These are phyloP conservation scores for Thielaviopsis populi DNA, from an alignment of 2,329 filamentous ascomycete genomes.

Conservation along the genomic window DNA sequence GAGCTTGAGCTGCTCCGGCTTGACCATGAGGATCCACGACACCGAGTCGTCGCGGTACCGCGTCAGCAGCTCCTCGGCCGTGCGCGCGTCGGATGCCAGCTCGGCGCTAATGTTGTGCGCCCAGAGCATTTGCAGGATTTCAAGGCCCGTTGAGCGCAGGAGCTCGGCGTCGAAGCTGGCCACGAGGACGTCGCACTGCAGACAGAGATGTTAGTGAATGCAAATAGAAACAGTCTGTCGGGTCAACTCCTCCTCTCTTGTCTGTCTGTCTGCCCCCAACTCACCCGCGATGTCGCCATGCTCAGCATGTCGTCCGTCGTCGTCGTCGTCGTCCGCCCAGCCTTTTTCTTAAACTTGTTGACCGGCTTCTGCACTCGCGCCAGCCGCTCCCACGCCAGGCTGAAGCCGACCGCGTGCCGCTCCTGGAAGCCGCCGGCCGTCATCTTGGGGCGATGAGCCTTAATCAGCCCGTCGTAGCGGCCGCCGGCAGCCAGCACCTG, in stretches of 20 bases:
- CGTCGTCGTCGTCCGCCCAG: slow-evolving; percentile 25
- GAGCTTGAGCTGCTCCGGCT: slow-evolving; percentile 66
- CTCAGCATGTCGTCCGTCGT: slow-evolving; percentile 39
- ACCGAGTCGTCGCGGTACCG: slow-evolving; percentile 65
- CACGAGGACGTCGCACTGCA: slow-evolving; percentile 72
- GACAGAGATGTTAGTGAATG: too few relatives aligned
- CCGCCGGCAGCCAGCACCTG: slow-evolving; percentile 89
- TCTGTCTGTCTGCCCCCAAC: too few relatives aligned
- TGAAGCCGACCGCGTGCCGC: slow-evolving; percentile 81
- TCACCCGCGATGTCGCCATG: slow-evolving; percentile 39
- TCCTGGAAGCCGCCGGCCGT: slow-evolving; percentile 46
- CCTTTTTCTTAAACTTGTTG: slow-evolving; percentile 52
- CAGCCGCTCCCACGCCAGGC: slow-evolving; percentile 73
- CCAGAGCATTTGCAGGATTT: slow-evolving; percentile 68
- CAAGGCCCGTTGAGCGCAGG: slow-evolving; percentile 60
- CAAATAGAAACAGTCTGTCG: neutral
- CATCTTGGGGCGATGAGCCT: slow-evolving; percentile 61
- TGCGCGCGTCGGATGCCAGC: slow-evolving; percentile 63
- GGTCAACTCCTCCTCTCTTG: too few relatives aligned
- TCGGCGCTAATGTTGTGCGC: slow-evolving; percentile 74
- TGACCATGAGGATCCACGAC: slow-evolving; percentile 79
- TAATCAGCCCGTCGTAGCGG: slow-evolving; percentile 79
- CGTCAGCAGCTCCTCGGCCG: slow-evolving; percentile 62
- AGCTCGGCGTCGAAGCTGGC: slow-evolving; percentile 70
- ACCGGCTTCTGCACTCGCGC: slow-evolving; percentile 46